A percentile compares a stretch with the other conserved stretches of the same genome.
These are phyloP conservation scores for Entonaema liquescens DNA, from an alignment of 495 filamentous ascomycete species.

Conservation along the genomic window DNA sequence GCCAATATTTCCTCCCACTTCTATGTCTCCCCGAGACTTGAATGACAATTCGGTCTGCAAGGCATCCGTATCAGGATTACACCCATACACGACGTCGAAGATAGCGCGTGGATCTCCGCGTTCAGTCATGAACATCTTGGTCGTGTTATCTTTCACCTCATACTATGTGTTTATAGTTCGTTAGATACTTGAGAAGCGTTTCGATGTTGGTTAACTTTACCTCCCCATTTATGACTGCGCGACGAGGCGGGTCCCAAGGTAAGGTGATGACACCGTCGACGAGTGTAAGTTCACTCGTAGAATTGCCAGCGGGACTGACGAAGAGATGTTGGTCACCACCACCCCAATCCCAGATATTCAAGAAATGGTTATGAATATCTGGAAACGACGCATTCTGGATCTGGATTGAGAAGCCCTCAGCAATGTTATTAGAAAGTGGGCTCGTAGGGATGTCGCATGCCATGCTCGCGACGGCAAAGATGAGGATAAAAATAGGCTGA, in stretches of 20 bases:
- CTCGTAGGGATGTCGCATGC: conserved; percentile 54
- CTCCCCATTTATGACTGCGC: conserved; percentile 58
- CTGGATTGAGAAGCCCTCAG: conserved; percentile 54
- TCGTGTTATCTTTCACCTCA: conserved; percentile 61
- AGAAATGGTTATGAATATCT: conserved; percentile 57
- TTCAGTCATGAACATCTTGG: conserved; percentile 65
- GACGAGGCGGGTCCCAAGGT: conserved; percentile 46
- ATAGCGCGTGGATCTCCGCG: conserved; percentile 57
- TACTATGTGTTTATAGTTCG: conserved; percentile 45
- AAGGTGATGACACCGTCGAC: conserved; percentile 54
- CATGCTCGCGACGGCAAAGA: conserved; percentile 38
- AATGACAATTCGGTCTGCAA: conserved; percentile 56
- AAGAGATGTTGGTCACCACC: conserved; percentile 61
- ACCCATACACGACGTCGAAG: conserved; percentile 59
- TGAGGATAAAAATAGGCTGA: conserved; percentile 21
- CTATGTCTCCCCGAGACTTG: conserved; percentile 44
- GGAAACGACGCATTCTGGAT: conserved; percentile 61
- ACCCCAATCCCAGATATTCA: conserved; percentile 60
- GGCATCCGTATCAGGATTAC: conserved; percentile 58
- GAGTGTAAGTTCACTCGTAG: conserved; percentile 57
- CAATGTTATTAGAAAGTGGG: conserved; percentile 52
- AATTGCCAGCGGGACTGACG: conserved; percentile 57
- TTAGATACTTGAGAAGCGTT: not conserved
- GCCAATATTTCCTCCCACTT: conserved; percentile 53
- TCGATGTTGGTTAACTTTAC: conserved; percentile 36